Evolutionary conservation across 2,329 filamentous ascomycete genomes (phyloP).

Genomic region (Acephala macrosclerotiorum): DNA sequence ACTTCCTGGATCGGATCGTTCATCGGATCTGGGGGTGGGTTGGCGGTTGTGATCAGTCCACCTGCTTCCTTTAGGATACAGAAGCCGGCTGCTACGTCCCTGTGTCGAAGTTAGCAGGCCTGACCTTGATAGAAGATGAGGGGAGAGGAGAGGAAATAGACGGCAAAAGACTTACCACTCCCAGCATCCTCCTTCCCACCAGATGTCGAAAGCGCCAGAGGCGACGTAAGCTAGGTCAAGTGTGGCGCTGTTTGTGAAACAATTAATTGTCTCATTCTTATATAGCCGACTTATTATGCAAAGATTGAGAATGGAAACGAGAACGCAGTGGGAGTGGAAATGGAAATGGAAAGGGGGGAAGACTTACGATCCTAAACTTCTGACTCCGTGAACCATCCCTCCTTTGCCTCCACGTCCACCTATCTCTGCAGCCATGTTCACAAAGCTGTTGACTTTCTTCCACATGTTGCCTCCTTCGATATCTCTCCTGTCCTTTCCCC

Average conservation of each 20-base stretch:
- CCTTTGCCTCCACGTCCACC: conserved; percentile 69
- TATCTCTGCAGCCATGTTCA: conserved; percentile 76
- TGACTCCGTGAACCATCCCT: conserved; percentile 80
- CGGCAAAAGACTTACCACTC: conserved; percentile 64
- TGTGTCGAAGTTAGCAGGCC: conserved; percentile 32
- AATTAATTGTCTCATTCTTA: background rate
- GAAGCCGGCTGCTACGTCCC: conserved; percentile 80
- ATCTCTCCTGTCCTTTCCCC: conserved; percentile 80
- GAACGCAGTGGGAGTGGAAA: too few species aligned
- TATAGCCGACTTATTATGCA: background rate
- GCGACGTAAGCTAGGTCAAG: conserved; percentile 78
- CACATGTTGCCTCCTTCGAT: conserved; percentile 70
- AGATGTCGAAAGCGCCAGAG: conserved; percentile 79
- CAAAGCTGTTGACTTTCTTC: conserved; percentile 76
- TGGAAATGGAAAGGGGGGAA: too few species aligned
- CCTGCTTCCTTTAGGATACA: conserved; percentile 77
- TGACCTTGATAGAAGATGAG: too few species aligned
- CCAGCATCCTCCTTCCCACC: conserved; percentile 86
- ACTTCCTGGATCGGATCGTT: conserved; percentile 65
- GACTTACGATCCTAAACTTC: conserved; percentile 67
- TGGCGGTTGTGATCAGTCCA: conserved; percentile 76
- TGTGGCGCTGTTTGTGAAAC: conserved; percentile 62
- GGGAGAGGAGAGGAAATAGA: too few species aligned
- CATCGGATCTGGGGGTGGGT: conserved; percentile 66
- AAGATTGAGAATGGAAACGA: background rate